These are phyloP conservation scores for Raphanus hybrid DNA, from an alignment of 441 rosid species.

Conservation along the genomic window DNA sequence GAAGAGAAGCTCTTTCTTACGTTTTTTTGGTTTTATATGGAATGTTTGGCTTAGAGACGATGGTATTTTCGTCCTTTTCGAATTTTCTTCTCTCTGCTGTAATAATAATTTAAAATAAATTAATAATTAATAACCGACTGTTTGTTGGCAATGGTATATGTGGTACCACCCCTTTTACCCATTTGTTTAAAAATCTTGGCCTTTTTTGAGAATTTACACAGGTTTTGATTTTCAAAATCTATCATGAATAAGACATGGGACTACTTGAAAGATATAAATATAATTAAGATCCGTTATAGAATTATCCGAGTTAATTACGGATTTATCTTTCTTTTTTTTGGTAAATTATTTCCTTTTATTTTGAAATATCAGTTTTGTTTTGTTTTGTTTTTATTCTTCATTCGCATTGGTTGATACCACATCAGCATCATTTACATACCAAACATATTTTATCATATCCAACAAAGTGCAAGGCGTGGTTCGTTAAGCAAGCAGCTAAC, in stretches of 20 bases:
- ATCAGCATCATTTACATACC: neutral
- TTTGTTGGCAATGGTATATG: slow-evolving; percentile 6
- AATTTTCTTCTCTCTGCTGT: neutral
- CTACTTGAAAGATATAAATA: neutral
- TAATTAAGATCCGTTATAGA: neutral
- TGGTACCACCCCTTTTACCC: slow-evolving; percentile 4
- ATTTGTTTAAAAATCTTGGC: neutral
- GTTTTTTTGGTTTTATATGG: slow-evolving; percentile 33
- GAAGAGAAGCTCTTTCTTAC: slow-evolving; percentile 27
- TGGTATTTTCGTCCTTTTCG: slow-evolving; percentile 41
- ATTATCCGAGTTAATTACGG: neutral
- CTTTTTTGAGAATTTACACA: neutral
- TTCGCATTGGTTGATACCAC: neutral
- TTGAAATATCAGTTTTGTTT: neutral
- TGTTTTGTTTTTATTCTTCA: neutral
- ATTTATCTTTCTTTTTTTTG: neutral
- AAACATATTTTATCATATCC: neutral
- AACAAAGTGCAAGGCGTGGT: slow-evolving; percentile 10
- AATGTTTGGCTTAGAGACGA: slow-evolving; percentile 46
- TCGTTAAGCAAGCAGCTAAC: neutral
- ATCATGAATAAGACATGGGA: slow-evolving; percentile 5
- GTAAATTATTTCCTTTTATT: neutral
- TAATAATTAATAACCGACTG: slow-evolving; percentile 14
- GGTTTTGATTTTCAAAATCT: slow-evolving; percentile 14
- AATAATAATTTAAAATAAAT: neutral